Evolutionary conservation across 805 yeast species (phyloP).

Genomic region (Spathaspora arborariae): DNA sequence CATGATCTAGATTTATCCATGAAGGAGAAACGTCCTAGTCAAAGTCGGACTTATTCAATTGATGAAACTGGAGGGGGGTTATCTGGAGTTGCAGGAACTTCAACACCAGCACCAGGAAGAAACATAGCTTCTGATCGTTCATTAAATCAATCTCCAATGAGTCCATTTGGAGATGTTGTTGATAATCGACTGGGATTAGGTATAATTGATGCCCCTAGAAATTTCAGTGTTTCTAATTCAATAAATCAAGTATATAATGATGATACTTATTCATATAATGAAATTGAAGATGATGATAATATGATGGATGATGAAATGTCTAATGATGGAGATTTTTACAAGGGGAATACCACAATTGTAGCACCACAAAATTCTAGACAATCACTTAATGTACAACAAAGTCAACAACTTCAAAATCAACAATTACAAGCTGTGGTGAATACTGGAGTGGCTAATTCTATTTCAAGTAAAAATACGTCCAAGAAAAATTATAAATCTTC

Average conservation of each 20-base stretch:
- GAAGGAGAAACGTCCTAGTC: slow-evolving; percentile 9
- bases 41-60: slow-evolving; percentile 3
- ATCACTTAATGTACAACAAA: not conserved
- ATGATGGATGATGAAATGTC: slow-evolving; percentile 22
- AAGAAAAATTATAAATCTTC: slow-evolving; percentile 28
- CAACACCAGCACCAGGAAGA: not conserved
- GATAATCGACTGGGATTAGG: slow-evolving; percentile 1
- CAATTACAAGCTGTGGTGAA: not conserved
- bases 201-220: not conserved
- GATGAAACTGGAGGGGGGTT: slow-evolving; percentile 1
- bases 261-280: slow-evolving; percentile 15
- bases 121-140: slow-evolving; percentile 5
- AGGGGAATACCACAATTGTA: slow-evolving; percentile 5
- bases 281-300: slow-evolving; percentile 22
- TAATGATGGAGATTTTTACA: slow-evolving; percentile 25
- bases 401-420: slow-evolving; percentile 1
- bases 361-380: slow-evolving; percentile 2
- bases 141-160: slow-evolving; percentile 9
- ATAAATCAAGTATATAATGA: slow-evolving; percentile 22
- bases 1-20: slow-evolving; percentile 19
- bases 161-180: slow-evolving; percentile 9
- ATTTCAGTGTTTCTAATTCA: slow-evolving; percentile 10
- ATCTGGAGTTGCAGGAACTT: not conserved
- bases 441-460: slow-evolving; percentile 1
- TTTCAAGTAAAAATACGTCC: slow-evolving; percentile 18